Percentiles rank a stretch among this genome's conserved stretches.
phyloP scores from a whole-genome alignment of 2,329 filamentous ascomycete species.

The Paradendryphiella salina region DNA sequence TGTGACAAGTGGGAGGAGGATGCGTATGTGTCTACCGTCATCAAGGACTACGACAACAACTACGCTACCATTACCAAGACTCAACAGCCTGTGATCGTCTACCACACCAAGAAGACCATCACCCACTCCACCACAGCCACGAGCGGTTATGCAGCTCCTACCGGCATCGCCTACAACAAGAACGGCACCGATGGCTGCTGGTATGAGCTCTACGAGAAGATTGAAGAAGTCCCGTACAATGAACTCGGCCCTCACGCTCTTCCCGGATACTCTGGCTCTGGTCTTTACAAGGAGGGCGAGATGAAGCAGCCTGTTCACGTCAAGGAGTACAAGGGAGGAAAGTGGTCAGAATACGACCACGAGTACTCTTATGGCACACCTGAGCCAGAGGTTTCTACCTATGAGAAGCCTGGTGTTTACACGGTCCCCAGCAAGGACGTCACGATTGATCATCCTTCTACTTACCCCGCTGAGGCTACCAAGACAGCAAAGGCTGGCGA shows the following conservation, averaged over 20 bases:
- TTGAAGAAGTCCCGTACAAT: constrained; percentile 33
- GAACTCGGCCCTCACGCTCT: constrained; percentile 36
- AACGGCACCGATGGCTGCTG: constrained; percentile 25
- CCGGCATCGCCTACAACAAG: constrained; percentile 18
- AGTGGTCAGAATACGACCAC: constrained; percentile 33
- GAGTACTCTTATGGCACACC: constrained; percentile 32
- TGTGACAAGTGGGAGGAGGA: constrained; percentile 30
- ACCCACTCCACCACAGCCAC: constrained; percentile 27
- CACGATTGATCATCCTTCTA: constrained; percentile 25
- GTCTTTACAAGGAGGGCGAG: constrained; percentile 29
- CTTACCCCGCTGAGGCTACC: constrained; percentile 29
- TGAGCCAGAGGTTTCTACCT: constrained; percentile 34
- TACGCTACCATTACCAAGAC: constrained; percentile 33
- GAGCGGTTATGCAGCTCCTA: constrained; percentile 16
- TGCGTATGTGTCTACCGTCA: constrained; percentile 33
- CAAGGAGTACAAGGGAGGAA: constrained; percentile 39
- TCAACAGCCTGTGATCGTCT: constrained; percentile 33
- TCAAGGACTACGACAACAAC: constrained; percentile 34
- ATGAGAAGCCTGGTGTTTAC: constrained; percentile 35
- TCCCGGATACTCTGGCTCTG: constrained; percentile 35
- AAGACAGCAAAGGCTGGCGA: constrained; percentile 27
- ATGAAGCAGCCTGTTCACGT: constrained; percentile 32
- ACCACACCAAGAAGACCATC: constrained; percentile 35
- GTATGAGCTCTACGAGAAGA: constrained; percentile 41
- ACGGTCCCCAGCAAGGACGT: constrained; percentile 35